Conservation (phyloP, 2,329 filamentous ascomycete genomes). For the Apiospora malaysiana region DNA sequence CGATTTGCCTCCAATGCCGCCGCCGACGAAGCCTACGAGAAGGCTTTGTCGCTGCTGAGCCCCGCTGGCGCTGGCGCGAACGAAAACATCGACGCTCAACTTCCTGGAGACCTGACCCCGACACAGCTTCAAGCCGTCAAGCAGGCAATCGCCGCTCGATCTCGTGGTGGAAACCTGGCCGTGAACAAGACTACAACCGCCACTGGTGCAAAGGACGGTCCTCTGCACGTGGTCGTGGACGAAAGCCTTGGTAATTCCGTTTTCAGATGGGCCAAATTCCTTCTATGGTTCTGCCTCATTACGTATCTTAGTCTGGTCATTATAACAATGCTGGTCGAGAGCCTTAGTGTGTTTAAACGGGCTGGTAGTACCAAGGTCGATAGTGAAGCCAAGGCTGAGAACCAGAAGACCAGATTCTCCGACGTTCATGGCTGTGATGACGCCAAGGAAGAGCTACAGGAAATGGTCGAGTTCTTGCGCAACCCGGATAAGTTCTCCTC, state of each 20-base stretch:
- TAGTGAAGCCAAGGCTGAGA: conserved; percentile 89
- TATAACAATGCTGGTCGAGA: conserved; percentile 83
- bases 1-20: conserved; percentile 81
- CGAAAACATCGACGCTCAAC: conserved; percentile 24
- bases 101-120: conserved; percentile 52
- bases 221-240: conserved; percentile 95
- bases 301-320: conserved; percentile 81
- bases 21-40: conserved; percentile 79
- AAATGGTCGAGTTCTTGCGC: conserved; percentile 94
- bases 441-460: conserved; percentile 96
- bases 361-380: conserved; percentile 72
- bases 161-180: conserved; percentile 70
- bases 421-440: conserved; percentile 98
- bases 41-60: conserved; percentile 64
- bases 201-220: conserved; percentile 77
- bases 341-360: conserved; percentile 78
- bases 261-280: conserved; percentile 91
- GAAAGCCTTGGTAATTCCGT: conserved; percentile 80
- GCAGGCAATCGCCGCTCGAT: conserved; percentile 79
- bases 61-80: conserved; percentile 40
- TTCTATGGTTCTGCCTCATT: conserved; percentile 78
- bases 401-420: conserved; percentile 87
- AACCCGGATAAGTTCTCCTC: conserved; percentile 93
- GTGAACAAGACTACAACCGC: conserved; percentile 55
- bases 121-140: conserved; percentile 79